phyloP scores from a whole-genome alignment of 306 rosid genomes.

The Trifolium fragiferum region DNA sequence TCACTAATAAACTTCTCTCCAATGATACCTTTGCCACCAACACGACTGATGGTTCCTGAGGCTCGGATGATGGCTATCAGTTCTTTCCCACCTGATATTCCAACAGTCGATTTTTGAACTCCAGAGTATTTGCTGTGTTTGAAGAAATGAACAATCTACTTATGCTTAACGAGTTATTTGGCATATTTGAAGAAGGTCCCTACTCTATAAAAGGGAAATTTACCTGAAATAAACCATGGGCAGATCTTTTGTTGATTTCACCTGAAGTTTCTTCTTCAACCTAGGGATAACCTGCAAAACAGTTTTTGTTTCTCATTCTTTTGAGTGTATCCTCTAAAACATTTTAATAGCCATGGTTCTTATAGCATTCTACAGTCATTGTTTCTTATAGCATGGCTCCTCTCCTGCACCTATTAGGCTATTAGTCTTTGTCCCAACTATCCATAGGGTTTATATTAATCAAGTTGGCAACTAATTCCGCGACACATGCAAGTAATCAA shows the following conservation, averaged over 20 bases:
- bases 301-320: constrained; percentile 34
- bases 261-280: constrained; percentile 76
- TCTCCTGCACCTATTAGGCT: no score
- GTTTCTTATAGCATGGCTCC: no score
- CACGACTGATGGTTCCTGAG: constrained; percentile 85
- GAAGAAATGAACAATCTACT: constrained; percentile 23
- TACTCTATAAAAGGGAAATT: background rate
- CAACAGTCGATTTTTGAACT: constrained; percentile 82
- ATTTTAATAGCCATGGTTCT: background rate
- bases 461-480: background rate
- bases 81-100: constrained; percentile 80
- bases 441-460: background rate
- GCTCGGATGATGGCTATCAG: constrained; percentile 92
- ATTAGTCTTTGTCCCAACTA: background rate
- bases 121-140: constrained; percentile 73
- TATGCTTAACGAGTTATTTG: constrained; percentile 19
- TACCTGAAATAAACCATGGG: constrained; percentile 86
- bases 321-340: constrained; percentile 29
- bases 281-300: constrained; percentile 69
- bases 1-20: constrained; percentile 90
- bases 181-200: background rate
- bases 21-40: constrained; percentile 68
- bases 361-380: no score
- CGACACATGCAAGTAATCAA: constrained; percentile 15
- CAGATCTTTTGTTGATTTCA: constrained; percentile 58